A percentile compares a stretch with the other conserved stretches of the same genome.
These are phyloP conservation scores for Solanum hybrid DNA, from an alignment of 305 asterid genomes.

Conservation along the genomic window DNA sequence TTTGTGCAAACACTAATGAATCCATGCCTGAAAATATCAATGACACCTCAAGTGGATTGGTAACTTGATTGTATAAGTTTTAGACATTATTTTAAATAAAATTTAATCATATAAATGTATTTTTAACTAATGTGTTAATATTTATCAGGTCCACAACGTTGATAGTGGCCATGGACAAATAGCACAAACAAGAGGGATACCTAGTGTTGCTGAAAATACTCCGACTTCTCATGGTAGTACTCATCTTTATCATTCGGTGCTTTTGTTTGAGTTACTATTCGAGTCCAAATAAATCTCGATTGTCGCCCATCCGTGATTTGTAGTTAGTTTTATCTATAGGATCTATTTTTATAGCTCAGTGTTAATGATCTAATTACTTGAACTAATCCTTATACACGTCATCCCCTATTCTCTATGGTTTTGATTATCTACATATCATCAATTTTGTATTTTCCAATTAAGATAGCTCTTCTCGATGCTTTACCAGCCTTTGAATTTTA, in stretches of 20 bases:
- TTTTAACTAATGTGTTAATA: not conserved
- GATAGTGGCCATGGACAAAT: not conserved
- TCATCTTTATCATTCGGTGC: not conserved
- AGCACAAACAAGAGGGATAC: not conserved
- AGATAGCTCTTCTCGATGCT: too few species aligned
- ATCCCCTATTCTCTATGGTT: too few species aligned
- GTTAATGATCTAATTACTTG: too few species aligned
- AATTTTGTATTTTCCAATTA: too few species aligned
- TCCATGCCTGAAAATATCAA: not conserved
- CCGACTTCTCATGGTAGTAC: not conserved
- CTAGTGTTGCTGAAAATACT: not conserved
- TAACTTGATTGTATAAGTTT: not conserved
- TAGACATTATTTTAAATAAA: not conserved
- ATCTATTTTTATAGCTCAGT: too few species aligned
- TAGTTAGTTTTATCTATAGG: too few species aligned
- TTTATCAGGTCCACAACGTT: not conserved
- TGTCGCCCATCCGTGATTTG: too few species aligned
- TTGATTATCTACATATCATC: too few species aligned
- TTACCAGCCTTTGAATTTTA: too few species aligned
- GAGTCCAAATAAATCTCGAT: too few species aligned
- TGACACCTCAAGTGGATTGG: not conserved
- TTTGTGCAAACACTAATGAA: not conserved
- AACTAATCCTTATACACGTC: too few species aligned
- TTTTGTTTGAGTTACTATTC: too few species aligned
- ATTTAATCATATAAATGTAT: not conserved